Evolutionary conservation across 2,329 filamentous ascomycete species (phyloP), one percentile per base, ranked within the genome.

Genomic region (Aspergillus transmontanensis): DNA sequence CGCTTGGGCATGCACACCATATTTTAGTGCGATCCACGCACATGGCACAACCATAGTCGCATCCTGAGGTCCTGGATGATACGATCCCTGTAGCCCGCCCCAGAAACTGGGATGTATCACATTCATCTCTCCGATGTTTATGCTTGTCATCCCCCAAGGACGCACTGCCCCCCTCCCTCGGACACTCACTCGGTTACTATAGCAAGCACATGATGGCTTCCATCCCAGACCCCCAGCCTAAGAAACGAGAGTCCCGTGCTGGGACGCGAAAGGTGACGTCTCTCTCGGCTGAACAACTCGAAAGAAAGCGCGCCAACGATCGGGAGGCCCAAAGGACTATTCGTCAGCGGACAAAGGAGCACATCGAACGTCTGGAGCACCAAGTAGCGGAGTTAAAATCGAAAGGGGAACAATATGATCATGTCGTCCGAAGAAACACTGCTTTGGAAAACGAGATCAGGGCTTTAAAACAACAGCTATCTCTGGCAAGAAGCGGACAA

Each of bases 311-410:
- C 63, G 85, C 85, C 65, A 87, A 87, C 72, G 85, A 87, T 72
- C 80, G 85, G 65, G 85, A 87, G 73, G 85, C 85, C 59, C 85
- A 87, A 71, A 80, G 85, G 67, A 85, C 84, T 56, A 87, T 87
- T 67, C 83, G 85, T 34, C 84, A 86, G 70, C 76, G 85, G 64
- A 87, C 84, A 48, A 87, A 85, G 67, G 84, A 86, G 66, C 85
- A 86, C 71, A 87, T 87, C 64, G 85, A 87, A 66, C 78, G 77
- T 32, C 79, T 87, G n/a, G 84, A 87, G 68, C 76, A 80, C 56
- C 82, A 84, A 62, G 81, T 87, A 54, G 80, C 80, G 50, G 84
- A 86, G 53, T 77, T 87, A 55, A 82, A 79, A 56, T 74, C 80
- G 12, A 81, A 80, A 59, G 77, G 80, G 36, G 83, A 86, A 62